A percentile compares a stretch with the other conserved stretches of the same genome.
phyloP scores from a whole-genome alignment of 352 stramenopile genomes.

The Blastocystis sp. region DNA sequence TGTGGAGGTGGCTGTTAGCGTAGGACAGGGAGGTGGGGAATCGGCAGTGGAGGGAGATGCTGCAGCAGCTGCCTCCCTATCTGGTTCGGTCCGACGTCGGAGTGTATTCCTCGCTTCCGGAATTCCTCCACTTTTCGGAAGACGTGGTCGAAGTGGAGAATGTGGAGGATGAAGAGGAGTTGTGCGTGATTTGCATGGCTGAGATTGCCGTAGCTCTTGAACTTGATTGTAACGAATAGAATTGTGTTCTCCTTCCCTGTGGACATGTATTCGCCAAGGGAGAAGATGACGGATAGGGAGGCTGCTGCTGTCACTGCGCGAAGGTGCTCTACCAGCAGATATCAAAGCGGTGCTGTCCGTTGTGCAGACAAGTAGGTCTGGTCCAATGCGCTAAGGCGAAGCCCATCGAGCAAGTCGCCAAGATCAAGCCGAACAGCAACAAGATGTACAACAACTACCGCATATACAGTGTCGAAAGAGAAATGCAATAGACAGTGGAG shows the following conservation, averaged over 20 bases:
- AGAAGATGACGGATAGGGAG: constrained; percentile 29
- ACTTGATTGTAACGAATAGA: constrained; percentile 17
- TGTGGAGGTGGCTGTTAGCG: background rate
- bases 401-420: constrained; percentile 46
- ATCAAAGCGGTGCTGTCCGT: constrained; percentile 37
- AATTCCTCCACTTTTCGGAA: background rate
- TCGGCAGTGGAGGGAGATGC: constrained; percentile 54
- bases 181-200: constrained; percentile 64
- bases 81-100: constrained; percentile 18
- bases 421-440: background rate
- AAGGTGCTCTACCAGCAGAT: constrained; percentile 53
- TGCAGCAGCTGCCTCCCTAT: constrained; percentile 8
- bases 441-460: constrained; percentile 54
- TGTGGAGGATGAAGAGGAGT: constrained; percentile 31
- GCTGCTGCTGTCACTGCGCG: constrained; percentile 34
- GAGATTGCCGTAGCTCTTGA: constrained; percentile 4
- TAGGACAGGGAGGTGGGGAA: constrained; percentile 53
- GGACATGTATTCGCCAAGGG: background rate
- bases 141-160: background rate
- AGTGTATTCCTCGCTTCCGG: constrained; percentile 20
- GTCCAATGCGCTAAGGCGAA: background rate
- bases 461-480: constrained; percentile 69
- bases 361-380: constrained; percentile 36
- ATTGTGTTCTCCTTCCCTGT: constrained; percentile 48
- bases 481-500: constrained; percentile 6